A percentile compares a stretch with the other conserved stretches of the same genome.
These are phyloP conservation scores for Colletotrichum filicis DNA, from an alignment of 2,329 filamentous ascomycete genomes.

Conservation along the genomic window DNA sequence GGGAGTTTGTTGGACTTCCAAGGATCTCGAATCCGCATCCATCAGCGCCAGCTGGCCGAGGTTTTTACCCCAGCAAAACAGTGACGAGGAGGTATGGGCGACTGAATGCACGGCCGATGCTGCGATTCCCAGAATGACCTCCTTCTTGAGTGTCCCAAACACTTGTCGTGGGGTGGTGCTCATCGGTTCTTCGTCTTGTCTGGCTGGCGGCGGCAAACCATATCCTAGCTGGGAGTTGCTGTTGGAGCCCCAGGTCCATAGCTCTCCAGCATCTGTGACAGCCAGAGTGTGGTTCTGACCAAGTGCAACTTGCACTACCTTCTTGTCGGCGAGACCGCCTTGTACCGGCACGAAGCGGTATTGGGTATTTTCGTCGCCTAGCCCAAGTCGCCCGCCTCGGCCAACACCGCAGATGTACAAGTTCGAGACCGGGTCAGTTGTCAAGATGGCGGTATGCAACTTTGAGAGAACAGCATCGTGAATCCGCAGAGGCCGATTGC, in stretches of 20 bases:
- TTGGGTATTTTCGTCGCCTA: constrained; percentile 88
- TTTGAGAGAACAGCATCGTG: constrained; percentile 91
- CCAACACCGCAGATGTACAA: constrained; percentile 94
- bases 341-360: constrained; percentile 89
- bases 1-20: constrained; percentile 84
- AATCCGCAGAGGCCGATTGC: constrained; percentile 77
- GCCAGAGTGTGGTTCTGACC: constrained; percentile 94
- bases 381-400: constrained; percentile 86
- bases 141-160: constrained; percentile 90
- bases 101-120: constrained; percentile 94
- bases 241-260: constrained; percentile 96
- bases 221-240: constrained; percentile 89
- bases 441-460: constrained; percentile 88
- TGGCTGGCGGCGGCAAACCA: constrained; percentile 71
- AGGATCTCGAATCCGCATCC: constrained; percentile 91
- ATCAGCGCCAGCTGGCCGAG: constrained; percentile 93
- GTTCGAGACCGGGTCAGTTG: constrained; percentile 87
- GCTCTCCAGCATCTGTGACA: constrained; percentile 84
- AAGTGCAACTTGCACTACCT: constrained; percentile 80
- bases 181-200: constrained; percentile 84
- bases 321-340: constrained; percentile 78
- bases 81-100: constrained; percentile 80
- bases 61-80: constrained; percentile 97
- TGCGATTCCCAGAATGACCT: constrained; percentile 82
- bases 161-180: constrained; percentile 87